Evolutionary conservation across 140 eudicot genomes (phyloP), one percentile per base, ranked within the genome.

Genomic region (Stevia rebaudiana): DNA sequence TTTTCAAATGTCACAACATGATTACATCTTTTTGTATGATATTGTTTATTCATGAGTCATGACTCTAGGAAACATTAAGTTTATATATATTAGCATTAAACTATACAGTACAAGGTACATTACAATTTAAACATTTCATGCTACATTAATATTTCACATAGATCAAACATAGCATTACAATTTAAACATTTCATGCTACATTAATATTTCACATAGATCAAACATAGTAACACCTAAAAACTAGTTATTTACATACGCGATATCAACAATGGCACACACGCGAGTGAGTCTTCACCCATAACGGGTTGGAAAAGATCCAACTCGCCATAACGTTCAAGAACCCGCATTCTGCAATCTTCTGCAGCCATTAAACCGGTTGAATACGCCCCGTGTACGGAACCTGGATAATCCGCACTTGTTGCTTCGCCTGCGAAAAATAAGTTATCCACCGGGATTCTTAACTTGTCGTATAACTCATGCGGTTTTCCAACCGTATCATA

Each of bases 401-500:
- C 98, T 0, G 98, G 98, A 74, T 71, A 83, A 44, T 83, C 90
- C 2, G 65, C 35, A 72, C 96, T 88, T 6, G 98, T 92, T 6
- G 96, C 98, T 61, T 92, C 98, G 70, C 98, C 98, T 1, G 98
- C 98, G 81, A 92, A 92, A 71, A 92, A 92, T 65, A 92, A 60
- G 75, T 88, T 92, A 67, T 88, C 98, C 51, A 92, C 96, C 0
- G 98, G 96, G 67, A 81, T 82, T 74, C 98, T 73, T 25, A 92
- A 80, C 88, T 72, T 82, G 54, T 92, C 95, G 48, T 88, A 92
- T 72, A 92, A 80, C 41, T 88, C 95, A 69, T 92, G 98, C 66
- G 98, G 76, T 76, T 85, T 85, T 49, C 96, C 96, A 40, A 92
- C 98, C 53, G 11, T 76, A 65, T 88, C 94, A 22, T 88, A 88